A percentile compares a stretch with the other conserved stretches of the same genome.
These are phyloP conservation scores for Cladobotryum protrusum DNA, from an alignment of 2,329 filamentous ascomycete genomes.

Conservation along the genomic window DNA sequence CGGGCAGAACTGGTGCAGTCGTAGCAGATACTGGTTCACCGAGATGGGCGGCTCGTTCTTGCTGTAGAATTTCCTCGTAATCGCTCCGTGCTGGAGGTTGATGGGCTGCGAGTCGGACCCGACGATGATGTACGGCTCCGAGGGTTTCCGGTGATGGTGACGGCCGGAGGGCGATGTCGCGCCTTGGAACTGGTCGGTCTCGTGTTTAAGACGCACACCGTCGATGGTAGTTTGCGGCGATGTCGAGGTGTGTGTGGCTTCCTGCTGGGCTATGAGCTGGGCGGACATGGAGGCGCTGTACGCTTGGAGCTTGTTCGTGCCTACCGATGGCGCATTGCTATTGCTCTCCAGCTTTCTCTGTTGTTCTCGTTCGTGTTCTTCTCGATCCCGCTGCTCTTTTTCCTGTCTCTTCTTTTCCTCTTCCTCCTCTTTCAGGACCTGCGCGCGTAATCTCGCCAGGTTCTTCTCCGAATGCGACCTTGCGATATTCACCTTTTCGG, in stretches of 20 bases:
- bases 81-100: slow-evolving; percentile 73
- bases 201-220: slow-evolving; percentile 46
- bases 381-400: slow-evolving; percentile 8
- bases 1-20: slow-evolving; percentile 85
- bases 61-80: slow-evolving; percentile 89
- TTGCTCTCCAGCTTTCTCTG: slow-evolving; percentile 1
- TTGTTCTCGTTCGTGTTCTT: slow-evolving; percentile 6
- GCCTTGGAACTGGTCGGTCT: slow-evolving; percentile 21
- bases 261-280: slow-evolving; percentile 22
- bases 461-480: slow-evolving; percentile 52
- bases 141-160: slow-evolving; percentile 23
- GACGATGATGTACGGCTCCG: slow-evolving; percentile 51
- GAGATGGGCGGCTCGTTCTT: slow-evolving; percentile 79
- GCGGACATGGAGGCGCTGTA: slow-evolving; percentile 22
- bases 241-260: neutral
- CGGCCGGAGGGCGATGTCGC: slow-evolving; percentile 6
- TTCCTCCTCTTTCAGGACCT: slow-evolving; percentile 29
- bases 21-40: slow-evolving; percentile 76
- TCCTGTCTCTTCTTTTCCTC: slow-evolving; percentile 18
- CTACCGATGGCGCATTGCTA: slow-evolving; percentile 6
- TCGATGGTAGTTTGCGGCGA: slow-evolving; percentile 35
- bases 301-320: slow-evolving; percentile 18
- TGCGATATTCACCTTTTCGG: slow-evolving; percentile 55
- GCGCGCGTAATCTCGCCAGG: slow-evolving; percentile 38
- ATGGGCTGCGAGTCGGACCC: slow-evolving; percentile 67